Percentiles rank a stretch among this genome's conserved stretches.
These are phyloP conservation scores for Opeltia flavorubescens DNA, from an alignment of 495 filamentous ascomycete genomes.

Conservation along the genomic window DNA sequence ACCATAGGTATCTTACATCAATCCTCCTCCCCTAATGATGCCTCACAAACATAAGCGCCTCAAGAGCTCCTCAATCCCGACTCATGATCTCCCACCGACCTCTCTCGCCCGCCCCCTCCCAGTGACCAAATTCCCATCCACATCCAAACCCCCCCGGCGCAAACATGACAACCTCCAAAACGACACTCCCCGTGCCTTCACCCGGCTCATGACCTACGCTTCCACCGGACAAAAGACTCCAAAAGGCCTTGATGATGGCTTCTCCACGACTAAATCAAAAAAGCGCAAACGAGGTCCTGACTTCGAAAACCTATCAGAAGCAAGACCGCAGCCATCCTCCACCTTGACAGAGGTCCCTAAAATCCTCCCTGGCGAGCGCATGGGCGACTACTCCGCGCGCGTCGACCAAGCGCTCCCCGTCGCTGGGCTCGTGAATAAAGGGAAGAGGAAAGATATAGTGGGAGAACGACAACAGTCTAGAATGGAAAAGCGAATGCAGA, in stretches of 20 bases:
- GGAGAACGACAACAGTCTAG: constrained; percentile 44
- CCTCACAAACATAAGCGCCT: constrained; percentile 72
- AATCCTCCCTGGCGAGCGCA: constrained; percentile 67
- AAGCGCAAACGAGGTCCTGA: constrained; percentile 15
- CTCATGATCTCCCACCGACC: constrained; percentile 64
- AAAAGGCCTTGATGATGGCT: constrained; percentile 56
- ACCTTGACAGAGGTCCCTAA: constrained; percentile 29
- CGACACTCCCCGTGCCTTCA: constrained; percentile 80
- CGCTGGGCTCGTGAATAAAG: constrained; percentile 26
- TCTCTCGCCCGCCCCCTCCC: constrained; percentile 57
- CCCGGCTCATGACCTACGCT: constrained; percentile 50
- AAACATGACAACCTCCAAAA: constrained; percentile 38
- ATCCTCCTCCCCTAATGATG: constrained; percentile 46
- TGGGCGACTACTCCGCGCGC: constrained; percentile 70
- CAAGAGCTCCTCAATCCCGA: constrained; percentile 24
- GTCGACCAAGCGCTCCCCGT: constrained; percentile 80
- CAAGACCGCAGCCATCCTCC: constrained; percentile 6
- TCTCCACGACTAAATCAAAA: constrained; percentile 13
- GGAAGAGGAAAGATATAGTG: background rate
- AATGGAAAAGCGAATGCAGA: constrained; percentile 71
- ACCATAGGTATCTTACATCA: no score
- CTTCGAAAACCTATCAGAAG: constrained; percentile 4
- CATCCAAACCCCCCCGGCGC: constrained; percentile 22
- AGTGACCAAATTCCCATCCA: constrained; percentile 25
- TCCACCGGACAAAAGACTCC: constrained; percentile 27